These are phyloP conservation scores for Extremus antarcticus DNA, from an alignment of 495 filamentous ascomycete genomes.

Conservation along the genomic window DNA sequence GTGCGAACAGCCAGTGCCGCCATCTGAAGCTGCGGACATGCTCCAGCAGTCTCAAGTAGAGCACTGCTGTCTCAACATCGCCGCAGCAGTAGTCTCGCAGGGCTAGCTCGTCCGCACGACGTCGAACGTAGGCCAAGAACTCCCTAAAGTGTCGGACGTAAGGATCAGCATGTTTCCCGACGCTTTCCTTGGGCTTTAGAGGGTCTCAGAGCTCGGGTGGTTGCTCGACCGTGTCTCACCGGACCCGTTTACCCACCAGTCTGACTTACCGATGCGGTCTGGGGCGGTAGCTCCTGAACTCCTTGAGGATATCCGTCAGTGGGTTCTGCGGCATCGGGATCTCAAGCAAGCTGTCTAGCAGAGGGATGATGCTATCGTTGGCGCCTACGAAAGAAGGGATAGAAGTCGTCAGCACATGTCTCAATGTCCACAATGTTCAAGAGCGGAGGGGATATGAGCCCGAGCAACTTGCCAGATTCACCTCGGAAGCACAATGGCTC, in stretches of 20 bases:
- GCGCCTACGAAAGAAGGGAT: no score
- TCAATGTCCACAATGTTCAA: no score
- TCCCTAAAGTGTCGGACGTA: no score
- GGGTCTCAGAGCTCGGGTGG: no score
- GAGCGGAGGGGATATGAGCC: no score
- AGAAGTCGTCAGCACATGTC: no score
- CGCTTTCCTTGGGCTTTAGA: no score
- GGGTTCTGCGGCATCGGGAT: constrained; percentile 75
- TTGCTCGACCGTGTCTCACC: no score
- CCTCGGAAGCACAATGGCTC: constrained; percentile 54
- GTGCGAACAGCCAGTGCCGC: constrained; percentile 90
- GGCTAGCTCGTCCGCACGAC: constrained; percentile 42
- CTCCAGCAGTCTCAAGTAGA: constrained; percentile 65
- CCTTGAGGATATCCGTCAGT: constrained; percentile 69
- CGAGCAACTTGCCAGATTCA: no score
- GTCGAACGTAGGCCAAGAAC: constrained; percentile 63
- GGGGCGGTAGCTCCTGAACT: constrained; percentile 78
- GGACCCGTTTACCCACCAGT: no score
- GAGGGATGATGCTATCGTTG: constrained; percentile 80
- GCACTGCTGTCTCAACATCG: constrained; percentile 40
- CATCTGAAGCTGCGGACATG: constrained; percentile 85
- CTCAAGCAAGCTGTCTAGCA: constrained; percentile 71
- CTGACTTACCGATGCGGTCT: constrained; percentile 80
- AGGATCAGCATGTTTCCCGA: no score
- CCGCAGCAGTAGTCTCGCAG: constrained; percentile 53